Evolutionary conservation across 768 basidiomycete species (phyloP).

Genomic region (Mycena belliarum): DNA sequence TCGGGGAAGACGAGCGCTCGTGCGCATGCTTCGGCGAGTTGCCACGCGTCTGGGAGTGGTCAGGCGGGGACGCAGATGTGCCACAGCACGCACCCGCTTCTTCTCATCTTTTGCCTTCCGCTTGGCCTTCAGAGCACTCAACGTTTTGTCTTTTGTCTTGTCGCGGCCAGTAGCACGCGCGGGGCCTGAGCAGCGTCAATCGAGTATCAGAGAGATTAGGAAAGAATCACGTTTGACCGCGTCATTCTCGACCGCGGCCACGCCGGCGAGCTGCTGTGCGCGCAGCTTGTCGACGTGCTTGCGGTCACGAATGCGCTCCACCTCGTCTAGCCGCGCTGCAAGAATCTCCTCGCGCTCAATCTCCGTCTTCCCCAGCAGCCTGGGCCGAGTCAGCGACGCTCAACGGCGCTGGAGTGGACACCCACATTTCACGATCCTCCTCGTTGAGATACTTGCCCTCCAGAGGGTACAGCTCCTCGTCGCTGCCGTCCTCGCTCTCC

Average conservation of each 20-base stretch:
- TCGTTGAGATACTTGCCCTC: slow-evolving; percentile 92
- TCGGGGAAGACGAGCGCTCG: slow-evolving; percentile 76
- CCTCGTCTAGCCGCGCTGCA: slow-evolving; percentile 76
- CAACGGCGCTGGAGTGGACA: slow-evolving; percentile 25
- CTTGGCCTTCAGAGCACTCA: slow-evolving; percentile 84
- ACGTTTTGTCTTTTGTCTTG: slow-evolving; percentile 71
- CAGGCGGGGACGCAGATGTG: slow-evolving; percentile 16
- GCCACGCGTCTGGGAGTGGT: slow-evolving; percentile 40
- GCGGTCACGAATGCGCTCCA: slow-evolving; percentile 73
- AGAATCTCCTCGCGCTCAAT: slow-evolving; percentile 88
- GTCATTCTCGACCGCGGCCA: slow-evolving; percentile 49
- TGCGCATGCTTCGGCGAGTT: slow-evolving; percentile 69
- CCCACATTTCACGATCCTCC: slow-evolving; percentile 79
- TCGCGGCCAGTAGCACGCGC: slow-evolving; percentile 60
- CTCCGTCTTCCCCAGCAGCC: slow-evolving; percentile 79
- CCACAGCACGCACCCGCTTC: slow-evolving; percentile 59
- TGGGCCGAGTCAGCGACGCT: slow-evolving; percentile 33
- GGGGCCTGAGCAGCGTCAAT: slow-evolving; percentile 8
- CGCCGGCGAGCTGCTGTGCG: slow-evolving; percentile 57
- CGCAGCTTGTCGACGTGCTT: slow-evolving; percentile 74
- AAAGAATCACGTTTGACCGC: slow-evolving; percentile 47
- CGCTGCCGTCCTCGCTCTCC: slow-evolving; percentile 59
- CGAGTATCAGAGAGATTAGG: neutral
- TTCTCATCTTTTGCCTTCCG: slow-evolving; percentile 89
- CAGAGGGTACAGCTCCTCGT: slow-evolving; percentile 74